Evolutionary conservation across 2,329 filamentous ascomycete genomes (phyloP), one percentile per base, ranked within the genome.

Genomic region (Microdochium trichocladiopsis): DNA sequence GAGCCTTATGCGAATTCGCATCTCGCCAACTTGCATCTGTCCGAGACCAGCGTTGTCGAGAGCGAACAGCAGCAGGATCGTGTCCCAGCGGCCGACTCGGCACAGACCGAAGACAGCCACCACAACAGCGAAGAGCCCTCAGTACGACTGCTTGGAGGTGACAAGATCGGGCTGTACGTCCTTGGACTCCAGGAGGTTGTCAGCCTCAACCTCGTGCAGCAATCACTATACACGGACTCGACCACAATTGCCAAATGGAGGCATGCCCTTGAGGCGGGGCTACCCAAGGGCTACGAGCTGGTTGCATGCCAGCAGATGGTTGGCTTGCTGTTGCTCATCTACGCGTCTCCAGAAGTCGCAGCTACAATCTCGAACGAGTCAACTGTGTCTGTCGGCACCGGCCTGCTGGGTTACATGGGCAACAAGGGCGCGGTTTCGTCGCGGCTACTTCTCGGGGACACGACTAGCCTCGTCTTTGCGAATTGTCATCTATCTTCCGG

Each of bases 401-500:
- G 94, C 0, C 69, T 97, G 45, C 82, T 95, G 69, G 93, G 93
- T 0, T 96, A 96, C 63, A 86, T 96, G 74, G 94, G 94, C 10
- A 99, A 99, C 68, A 99, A 99, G 67, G 94, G 94, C 1, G 93
- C 89, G 3, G 87, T 96, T 1, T 82, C 86, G 2, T 87, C 88
- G 3, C 82, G 93, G 21, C 74, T 99, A 3, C n/a, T 45, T 1
- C 72, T 99, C 1, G 94, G 93, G 2, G 94, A 96, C 66, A 91
- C 91, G 0, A 96, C 94, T 0, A 81, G 87, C 25, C 72, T 99
- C 52, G 86, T 94, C 23, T 96, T 99, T 66, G 77, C 96, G 58
- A 96, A 99, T 67, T 90, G 83, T 52, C 94, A 99, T 71, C 77
- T 99, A 23, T 88, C 92, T 56, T 95, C 93, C 51, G 94, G 94